A percentile compares a stretch with the other conserved stretches of the same genome.
phyloP scores from a whole-genome alignment of 2,329 filamentous ascomycete genomes.

The Aspergillus thermomutatus region DNA sequence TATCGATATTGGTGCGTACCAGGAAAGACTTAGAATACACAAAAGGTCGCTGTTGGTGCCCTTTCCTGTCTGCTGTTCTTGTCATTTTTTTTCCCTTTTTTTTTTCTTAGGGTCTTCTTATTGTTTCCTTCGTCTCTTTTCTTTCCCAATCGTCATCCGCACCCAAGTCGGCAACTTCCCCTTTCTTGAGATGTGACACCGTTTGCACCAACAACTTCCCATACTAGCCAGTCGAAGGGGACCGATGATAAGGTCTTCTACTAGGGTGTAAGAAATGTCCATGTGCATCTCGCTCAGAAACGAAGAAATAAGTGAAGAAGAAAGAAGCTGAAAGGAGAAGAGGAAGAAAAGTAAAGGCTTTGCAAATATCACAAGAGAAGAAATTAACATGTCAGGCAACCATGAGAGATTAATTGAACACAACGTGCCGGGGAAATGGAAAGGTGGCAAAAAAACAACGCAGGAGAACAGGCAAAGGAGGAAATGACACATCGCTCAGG shows the following conservation, averaged over 20 bases:
- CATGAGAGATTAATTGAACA: constrained; percentile 11
- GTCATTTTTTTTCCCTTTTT: constrained; percentile 10
- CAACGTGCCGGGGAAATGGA: constrained; percentile 13
- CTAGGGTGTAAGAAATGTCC: neutral
- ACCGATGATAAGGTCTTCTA: neutral
- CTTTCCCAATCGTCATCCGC: constrained; percentile 11
- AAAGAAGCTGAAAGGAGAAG: neutral
- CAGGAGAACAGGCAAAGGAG: constrained; percentile 13
- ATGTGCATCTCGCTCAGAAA: constrained; percentile 14
- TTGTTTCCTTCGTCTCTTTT: constrained; percentile 10
- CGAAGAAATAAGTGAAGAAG: constrained; percentile 3
- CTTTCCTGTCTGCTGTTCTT: constrained; percentile 12
- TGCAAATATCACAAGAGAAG: constrained; percentile 23
- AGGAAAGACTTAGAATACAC: constrained; percentile 28
- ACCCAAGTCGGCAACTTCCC: neutral
- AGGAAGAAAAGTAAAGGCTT: constrained; percentile 11
- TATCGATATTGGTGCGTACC: constrained; percentile 34
- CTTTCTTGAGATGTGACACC: neutral
- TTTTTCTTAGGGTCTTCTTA: neutral
- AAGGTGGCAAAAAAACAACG: constrained; percentile 8
- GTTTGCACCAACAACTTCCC: constrained; percentile 9
- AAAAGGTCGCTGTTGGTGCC: constrained; percentile 9
- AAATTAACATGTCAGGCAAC: constrained; percentile 25
- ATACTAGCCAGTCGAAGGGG: constrained; percentile 2
- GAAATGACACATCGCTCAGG: constrained; percentile 21